Base-by-base conservation (phyloP, 192 early-diverging fungal species). In the Nowakowskiella sp. region DNA sequence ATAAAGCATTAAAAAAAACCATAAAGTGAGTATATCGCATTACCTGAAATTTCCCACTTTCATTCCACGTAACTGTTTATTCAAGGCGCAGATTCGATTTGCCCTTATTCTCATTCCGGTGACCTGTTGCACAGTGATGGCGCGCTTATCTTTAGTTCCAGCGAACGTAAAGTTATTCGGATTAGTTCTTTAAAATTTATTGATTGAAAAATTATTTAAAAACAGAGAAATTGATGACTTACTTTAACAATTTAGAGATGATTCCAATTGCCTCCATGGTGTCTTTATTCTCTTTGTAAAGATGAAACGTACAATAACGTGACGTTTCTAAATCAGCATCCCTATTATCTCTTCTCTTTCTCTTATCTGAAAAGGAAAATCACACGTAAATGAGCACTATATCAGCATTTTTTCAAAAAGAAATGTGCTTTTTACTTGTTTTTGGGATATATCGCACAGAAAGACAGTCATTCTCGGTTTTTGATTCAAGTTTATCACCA, bases 121-220 rank as follows among this genome's bases (percentile, higher is more conserved):
- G 46, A 90, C 78, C 49, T 70, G 68, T 59, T 99, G 96, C 36
- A 81, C 75, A 1, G 92, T 99, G 49, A 96, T 75, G 1, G 80
- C 94, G 30, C 94, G 85, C 51, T 83, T 84, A 67, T 97, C 96
- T 63, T 99, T 99, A 4, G 88, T 95, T 1, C 96, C 96, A 0
- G 92, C 90, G 74, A 87, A 88, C 4, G 86, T 73, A 47, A 93
- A 79, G 9, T 65, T 57, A 25, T 84, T 84, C 21, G 54, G 32
- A 1, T 49, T 47, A 8, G 61, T 49, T 2, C 52, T 49, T 2
- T 66, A 49, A 5, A 31, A 2, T 7, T 48, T 49, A 8, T 55
- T 60, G 13, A 70, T 43, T 50, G 63, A 36, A 47, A 28, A 42
- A 3, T 56, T n/a, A 4, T 2, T 19, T 31, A 43, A 2, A 53